Base-by-base conservation (phyloP, 768 basidiomycete genomes). In the Russula brevipes region DNA sequence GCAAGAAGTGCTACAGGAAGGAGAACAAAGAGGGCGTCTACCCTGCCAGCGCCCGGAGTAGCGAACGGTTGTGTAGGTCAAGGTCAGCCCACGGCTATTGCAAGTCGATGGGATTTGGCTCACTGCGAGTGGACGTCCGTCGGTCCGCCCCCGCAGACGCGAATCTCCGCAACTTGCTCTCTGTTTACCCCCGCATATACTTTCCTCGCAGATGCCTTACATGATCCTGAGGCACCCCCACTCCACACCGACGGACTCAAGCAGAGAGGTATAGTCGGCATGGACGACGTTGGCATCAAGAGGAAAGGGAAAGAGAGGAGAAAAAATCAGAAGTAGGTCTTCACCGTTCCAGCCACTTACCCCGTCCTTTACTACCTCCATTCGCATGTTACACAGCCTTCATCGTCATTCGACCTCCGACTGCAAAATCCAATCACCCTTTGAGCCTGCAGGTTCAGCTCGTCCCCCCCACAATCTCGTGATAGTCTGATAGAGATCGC, bases 401-500 rank as follows among this genome's bases (percentile, higher is more conserved):
- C 76, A 89, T 95, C 61, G 85, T 96, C 70, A 94, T 96, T 59
- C 85, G 91, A 54, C 94, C 94, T 5, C 93, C 93, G 2, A 91
- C 92, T 0, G 84, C 89, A 5, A 85, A 86, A 69, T 80, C 83
- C n/a, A 89, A 89, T 65, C 91, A 94, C 67, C 89, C 93, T 0
- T 79, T 95, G 50, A 94, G 94, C 72, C 80, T 96, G 1, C 94
- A 97, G 69, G 86, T 96, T 11, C 94, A 97, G 73, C 85, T 97
- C 46, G 88, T 96, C 24, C 1, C 90, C 91, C 6, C 88, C 86
- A 46, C 80, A 76, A 66, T 76, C 76, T 58, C 83, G 77, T 24
- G 24, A 24, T 24, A 24, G 24, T 24, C 24, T 65, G 76, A 77
- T 16, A 75, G 74, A 17, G 58, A 68, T 45, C 65, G 66, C 5